A percentile compares a stretch with the other conserved stretches of the same genome.
Evolutionary conservation across 106 monocot genomes (phyloP).

Genomic region (Allium sativum): DNA sequence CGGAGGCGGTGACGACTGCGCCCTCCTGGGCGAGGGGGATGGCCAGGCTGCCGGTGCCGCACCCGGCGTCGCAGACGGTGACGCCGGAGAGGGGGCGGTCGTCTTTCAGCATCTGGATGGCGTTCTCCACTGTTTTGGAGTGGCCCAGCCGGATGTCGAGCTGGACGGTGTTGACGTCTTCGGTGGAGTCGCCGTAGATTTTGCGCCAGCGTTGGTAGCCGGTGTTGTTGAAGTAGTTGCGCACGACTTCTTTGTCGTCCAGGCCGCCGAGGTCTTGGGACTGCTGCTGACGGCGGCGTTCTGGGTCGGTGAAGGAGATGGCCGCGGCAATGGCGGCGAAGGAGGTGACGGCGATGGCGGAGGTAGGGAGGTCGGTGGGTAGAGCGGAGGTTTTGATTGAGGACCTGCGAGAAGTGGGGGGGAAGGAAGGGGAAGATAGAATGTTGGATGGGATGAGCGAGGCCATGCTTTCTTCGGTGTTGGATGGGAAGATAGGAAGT

Average conservation of each 20-base stretch:
- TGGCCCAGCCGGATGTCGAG: conserved; percentile 94
- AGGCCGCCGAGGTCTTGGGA: conserved; percentile 28
- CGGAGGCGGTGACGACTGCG: conserved; percentile 62
- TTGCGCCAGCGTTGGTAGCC: conserved; percentile 88
- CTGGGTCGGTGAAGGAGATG: conserved; percentile 77
- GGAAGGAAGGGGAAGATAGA: neutral
- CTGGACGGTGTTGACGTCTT: conserved; percentile 89
- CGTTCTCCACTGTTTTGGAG: conserved; percentile 75
- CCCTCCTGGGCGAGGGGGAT: conserved; percentile 83
- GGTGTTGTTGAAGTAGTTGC: conserved; percentile 92
- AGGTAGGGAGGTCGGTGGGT: conserved; percentile 1
- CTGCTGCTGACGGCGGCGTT: conserved; percentile 74
- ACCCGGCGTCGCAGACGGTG: conserved; percentile 95
- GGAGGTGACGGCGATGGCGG: conserved; percentile 1
- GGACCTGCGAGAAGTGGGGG: conserved; percentile 2
- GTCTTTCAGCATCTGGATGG: conserved; percentile 70
- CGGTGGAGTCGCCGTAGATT: conserved; percentile 79
- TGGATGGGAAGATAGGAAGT: neutral
- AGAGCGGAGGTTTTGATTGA: conserved; percentile 4
- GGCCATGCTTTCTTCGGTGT: neutral
- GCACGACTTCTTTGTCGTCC: conserved; percentile 85
- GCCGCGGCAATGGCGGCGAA: conserved; percentile 3
- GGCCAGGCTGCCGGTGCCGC: conserved; percentile 84
- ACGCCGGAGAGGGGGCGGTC: conserved; percentile 44
- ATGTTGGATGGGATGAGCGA: conserved; percentile 1